These are phyloP conservation scores for Wickerhamiella nectarea DNA, from an alignment of 805 yeast species.

Conservation along the genomic window DNA sequence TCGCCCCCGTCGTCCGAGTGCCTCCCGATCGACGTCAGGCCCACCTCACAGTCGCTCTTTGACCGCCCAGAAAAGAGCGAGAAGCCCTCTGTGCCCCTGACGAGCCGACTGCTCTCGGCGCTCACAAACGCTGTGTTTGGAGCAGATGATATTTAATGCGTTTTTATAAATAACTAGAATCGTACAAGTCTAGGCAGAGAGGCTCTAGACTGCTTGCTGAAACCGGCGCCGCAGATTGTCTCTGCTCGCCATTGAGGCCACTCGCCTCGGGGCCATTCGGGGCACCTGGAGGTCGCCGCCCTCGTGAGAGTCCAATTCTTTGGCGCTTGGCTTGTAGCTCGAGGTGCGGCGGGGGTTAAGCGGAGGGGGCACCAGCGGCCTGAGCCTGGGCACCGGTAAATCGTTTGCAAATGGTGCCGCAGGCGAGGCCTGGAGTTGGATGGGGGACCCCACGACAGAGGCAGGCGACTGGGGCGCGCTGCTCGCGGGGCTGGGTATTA, in stretches of 20 bases:
- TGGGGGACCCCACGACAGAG: not conserved
- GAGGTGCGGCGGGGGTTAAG: constrained; percentile 7
- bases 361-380: constrained; percentile 1
- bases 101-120: not conserved
- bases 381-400: not conserved
- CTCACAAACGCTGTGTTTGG: constrained; percentile 5
- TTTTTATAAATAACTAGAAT: not conserved
- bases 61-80: not conserved
- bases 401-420: not conserved
- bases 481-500: not conserved
- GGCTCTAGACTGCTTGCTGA: not conserved
- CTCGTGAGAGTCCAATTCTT: not conserved
- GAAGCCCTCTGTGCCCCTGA: not conserved
- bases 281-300: not conserved
- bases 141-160: not conserved
- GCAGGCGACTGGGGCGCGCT: not conserved
- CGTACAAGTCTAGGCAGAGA: too few relatives aligned
- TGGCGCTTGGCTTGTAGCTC: constrained; percentile 1
- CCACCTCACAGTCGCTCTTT: constrained; percentile 1
- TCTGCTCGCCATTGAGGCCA: constrained; percentile 6
- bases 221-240: constrained; percentile 6
- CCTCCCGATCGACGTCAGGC: not conserved
- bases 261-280: constrained; percentile 8
- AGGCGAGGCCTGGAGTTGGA: not conserved
- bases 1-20: not conserved